Evolutionary conservation across 257 asterid genomes (phyloP).

Genomic region (Przewalskia tangutica): DNA sequence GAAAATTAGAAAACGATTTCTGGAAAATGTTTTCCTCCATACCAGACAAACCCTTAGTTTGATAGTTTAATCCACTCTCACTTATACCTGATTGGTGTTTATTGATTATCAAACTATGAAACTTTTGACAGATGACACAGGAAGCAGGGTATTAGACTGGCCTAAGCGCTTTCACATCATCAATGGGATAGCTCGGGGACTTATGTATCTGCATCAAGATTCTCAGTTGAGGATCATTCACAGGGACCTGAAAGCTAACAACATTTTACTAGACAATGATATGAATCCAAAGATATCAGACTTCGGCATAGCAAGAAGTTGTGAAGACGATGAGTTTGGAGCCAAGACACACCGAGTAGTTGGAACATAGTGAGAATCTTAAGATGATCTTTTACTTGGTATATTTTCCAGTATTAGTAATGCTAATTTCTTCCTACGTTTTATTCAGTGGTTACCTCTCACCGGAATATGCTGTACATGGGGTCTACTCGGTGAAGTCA

Average conservation of each 20-base stretch:
- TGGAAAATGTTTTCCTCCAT: too few species aligned
- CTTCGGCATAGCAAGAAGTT: constrained; percentile 22
- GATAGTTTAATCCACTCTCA: not conserved
- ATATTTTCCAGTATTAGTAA: not conserved
- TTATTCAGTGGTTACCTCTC: constrained; percentile 27
- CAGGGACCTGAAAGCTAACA: constrained; percentile 27
- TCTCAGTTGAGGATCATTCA: constrained; percentile 25
- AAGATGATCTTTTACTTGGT: not conserved
- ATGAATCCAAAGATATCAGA: constrained; percentile 34
- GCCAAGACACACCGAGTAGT: constrained; percentile 27
- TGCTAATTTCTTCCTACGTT: not conserved
- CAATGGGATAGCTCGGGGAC: constrained; percentile 28
- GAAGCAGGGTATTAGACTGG: constrained; percentile 15
- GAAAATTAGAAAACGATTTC: too few species aligned
- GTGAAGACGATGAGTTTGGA: constrained; percentile 22
- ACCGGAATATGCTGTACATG: constrained; percentile 26
- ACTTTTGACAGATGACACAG: constrained; percentile 9
- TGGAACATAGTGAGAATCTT: constrained; percentile 26
- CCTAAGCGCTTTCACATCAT: constrained; percentile 19
- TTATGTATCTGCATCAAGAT: constrained; percentile 31
- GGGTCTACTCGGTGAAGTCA: constrained; percentile 25
- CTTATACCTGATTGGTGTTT: not conserved
- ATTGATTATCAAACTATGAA: not conserved
- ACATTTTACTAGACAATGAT: constrained; percentile 20
- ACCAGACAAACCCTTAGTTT: not conserved